Evolutionary conservation across 2,329 filamentous ascomycete species (phyloP).

Genomic region (Lasiodiplodia theobromae): DNA sequence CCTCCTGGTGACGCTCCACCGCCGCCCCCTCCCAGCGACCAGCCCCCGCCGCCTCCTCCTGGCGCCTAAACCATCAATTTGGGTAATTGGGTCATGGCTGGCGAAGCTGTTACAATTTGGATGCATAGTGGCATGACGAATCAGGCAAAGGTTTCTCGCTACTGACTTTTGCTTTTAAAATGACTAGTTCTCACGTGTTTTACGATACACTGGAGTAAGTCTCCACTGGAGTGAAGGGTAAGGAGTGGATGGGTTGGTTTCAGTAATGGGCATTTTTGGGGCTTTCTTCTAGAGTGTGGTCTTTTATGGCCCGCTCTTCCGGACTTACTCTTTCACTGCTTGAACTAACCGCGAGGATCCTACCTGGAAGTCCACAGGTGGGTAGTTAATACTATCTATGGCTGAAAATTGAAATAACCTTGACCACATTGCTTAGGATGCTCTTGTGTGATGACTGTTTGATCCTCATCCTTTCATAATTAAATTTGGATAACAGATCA

Average conservation of each 20-base stretch:
- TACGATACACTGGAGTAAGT: slow-evolving; percentile 7
- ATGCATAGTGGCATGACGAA: neutral
- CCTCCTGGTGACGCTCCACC: slow-evolving; percentile 68
- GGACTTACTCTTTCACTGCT: neutral
- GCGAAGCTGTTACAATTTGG: neutral
- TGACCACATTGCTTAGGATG: neutral
- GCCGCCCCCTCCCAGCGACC: slow-evolving; percentile 60
- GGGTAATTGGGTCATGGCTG: neutral
- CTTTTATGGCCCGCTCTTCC: neutral
- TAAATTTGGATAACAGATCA: too few relatives aligned
- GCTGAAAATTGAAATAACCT: neutral
- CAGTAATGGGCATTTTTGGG: neutral
- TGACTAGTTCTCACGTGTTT: slow-evolving; percentile 24
- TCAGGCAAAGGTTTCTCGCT: neutral
- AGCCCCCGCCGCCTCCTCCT: slow-evolving; percentile 67
- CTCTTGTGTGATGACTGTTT: neutral
- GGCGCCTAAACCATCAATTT: slow-evolving; percentile 17
- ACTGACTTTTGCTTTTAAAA: slow-evolving; percentile 14
- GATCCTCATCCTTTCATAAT: neutral
- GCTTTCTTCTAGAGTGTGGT: neutral
- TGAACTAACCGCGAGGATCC: slow-evolving; percentile 10
- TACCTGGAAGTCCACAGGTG: slow-evolving; percentile 19
- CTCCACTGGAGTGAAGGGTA: slow-evolving; percentile 16
- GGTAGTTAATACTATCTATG: neutral
- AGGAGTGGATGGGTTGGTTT: slow-evolving; percentile 15